Conservation (phyloP, 306 rosid genomes). For the Fagus crenata region DNA sequence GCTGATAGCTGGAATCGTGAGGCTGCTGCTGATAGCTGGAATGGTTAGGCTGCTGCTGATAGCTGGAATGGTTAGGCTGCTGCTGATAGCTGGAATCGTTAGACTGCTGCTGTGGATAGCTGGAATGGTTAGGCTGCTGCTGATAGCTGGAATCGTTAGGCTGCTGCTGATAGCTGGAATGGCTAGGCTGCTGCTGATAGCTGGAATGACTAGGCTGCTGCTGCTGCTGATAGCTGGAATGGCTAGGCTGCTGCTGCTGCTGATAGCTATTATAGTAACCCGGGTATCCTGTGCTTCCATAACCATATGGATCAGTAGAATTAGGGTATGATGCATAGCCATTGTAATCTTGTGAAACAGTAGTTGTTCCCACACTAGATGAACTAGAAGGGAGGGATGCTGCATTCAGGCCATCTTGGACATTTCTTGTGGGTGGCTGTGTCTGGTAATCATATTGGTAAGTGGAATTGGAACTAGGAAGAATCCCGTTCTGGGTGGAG, state of each 20-base stretch:
- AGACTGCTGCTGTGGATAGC: constrained; percentile 70
- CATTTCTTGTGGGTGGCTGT: constrained; percentile 65
- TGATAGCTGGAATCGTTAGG: constrained; percentile 49
- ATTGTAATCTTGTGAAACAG: constrained; percentile 82
- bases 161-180: constrained; percentile 73
- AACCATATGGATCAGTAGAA: constrained; percentile 83
- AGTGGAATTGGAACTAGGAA: constrained; percentile 55
- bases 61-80: constrained; percentile 28
- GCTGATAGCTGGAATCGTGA: constrained; percentile 56
- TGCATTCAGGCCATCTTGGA: constrained; percentile 60
- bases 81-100: constrained; percentile 25
- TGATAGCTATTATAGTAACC: constrained; percentile 82
- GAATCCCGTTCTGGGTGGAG: constrained; percentile 65
- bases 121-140: constrained; percentile 26
- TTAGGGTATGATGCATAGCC: constrained; percentile 78
- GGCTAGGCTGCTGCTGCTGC: constrained; percentile 51
- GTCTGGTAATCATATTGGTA: constrained; percentile 72
- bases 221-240: constrained; percentile 44
- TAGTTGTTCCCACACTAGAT: constrained; percentile 83
- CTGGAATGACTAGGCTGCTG: constrained; percentile 37
- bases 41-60: constrained; percentile 64
- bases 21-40: constrained; percentile 76
- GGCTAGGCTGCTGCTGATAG: constrained; percentile 76
- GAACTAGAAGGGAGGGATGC: constrained; percentile 76
- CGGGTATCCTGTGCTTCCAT: constrained; percentile 81